A percentile compares a stretch with the other conserved stretches of the same genome.
Evolutionary conservation across 2,329 filamentous ascomycete species (phyloP).

Genomic region (Fusarium sp.): DNA sequence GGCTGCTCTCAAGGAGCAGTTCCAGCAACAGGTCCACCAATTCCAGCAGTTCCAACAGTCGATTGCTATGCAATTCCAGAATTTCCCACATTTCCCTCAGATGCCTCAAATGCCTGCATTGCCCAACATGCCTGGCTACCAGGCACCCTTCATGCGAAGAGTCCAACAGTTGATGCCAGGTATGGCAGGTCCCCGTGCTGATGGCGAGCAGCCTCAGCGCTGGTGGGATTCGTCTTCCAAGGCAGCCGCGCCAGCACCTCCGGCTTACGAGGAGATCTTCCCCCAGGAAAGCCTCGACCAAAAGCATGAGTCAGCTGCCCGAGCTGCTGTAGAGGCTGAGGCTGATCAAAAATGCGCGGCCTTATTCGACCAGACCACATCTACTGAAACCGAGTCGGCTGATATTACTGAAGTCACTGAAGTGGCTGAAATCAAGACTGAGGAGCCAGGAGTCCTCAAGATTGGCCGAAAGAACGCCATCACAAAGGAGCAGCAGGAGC

Average conservation of each 20-base stretch:
- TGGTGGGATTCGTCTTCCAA: slow-evolving; percentile 74
- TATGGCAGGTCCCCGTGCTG: slow-evolving; percentile 62
- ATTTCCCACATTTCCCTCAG: slow-evolving; percentile 63
- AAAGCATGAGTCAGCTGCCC: slow-evolving; percentile 67
- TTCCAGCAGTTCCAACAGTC: slow-evolving; percentile 68
- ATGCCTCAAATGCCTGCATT: slow-evolving; percentile 66
- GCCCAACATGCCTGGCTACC: slow-evolving; percentile 75
- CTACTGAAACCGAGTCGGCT: slow-evolving; percentile 48
- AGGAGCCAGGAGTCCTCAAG: slow-evolving; percentile 59
- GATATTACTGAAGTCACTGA: slow-evolving; percentile 49
- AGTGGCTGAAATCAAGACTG: slow-evolving; percentile 49
- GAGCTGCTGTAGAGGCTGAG: slow-evolving; percentile 66
- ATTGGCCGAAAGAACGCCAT: slow-evolving; percentile 71
- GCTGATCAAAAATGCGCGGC: slow-evolving; percentile 66
- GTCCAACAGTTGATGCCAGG: slow-evolving; percentile 79
- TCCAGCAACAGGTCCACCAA: slow-evolving; percentile 78
- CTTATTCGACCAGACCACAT: slow-evolving; percentile 58
- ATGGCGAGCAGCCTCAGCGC: slow-evolving; percentile 51
- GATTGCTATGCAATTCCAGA: slow-evolving; percentile 72
- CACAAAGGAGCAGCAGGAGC: slow-evolving; percentile 72
- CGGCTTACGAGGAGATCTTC: slow-evolving; percentile 83
- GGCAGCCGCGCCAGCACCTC: slow-evolving; percentile 64
- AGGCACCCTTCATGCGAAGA: slow-evolving; percentile 75
- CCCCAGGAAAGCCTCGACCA: slow-evolving; percentile 64
- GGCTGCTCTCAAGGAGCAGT: slow-evolving; percentile 76